Evolutionary conservation across 2,329 filamentous ascomycete species (phyloP).

Genomic region (Sporothrix mexicana): DNA sequence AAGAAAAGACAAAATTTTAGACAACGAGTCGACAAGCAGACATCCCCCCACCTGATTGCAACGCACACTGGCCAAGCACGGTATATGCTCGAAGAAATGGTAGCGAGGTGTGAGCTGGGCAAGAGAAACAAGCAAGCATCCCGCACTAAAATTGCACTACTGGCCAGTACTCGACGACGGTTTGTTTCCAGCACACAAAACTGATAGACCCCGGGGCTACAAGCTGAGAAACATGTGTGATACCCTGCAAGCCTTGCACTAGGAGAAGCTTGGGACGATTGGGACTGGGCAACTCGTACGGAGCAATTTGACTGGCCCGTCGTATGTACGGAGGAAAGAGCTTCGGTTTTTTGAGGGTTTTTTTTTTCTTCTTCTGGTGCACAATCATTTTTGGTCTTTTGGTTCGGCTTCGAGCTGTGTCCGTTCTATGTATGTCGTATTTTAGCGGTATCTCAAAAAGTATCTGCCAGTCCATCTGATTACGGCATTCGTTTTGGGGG

Average conservation of each 20-base stretch:
- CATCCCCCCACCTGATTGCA: not conserved
- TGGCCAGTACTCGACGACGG: too few species aligned
- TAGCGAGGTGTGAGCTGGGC: not conserved
- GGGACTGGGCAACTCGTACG: not conserved
- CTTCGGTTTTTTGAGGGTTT: not conserved
- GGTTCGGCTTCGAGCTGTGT: too few species aligned
- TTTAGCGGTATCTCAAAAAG: too few species aligned
- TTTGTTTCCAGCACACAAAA: too few species aligned
- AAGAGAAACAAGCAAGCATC: conserved; percentile 8
- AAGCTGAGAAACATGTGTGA: not conserved
- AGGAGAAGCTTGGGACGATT: not conserved
- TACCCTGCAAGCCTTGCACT: not conserved
- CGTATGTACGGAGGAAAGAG: conserved; percentile 6
- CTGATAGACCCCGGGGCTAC: too few species aligned
- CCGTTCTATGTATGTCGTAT: too few species aligned
- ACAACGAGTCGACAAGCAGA: too few species aligned
- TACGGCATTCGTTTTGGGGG: not conserved
- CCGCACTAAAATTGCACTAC: not conserved
- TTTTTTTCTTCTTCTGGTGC: too few species aligned
- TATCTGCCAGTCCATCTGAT: not conserved
- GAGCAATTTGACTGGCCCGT: not conserved
- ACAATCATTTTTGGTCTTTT: too few species aligned
- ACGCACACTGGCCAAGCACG: not conserved
- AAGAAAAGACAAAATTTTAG: too few species aligned
- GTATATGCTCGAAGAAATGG: not conserved